Evolutionary conservation across 176 grass and related monocot species (phyloP), one percentile per base, ranked within the genome.

Genomic region (Juncus effusus): DNA sequence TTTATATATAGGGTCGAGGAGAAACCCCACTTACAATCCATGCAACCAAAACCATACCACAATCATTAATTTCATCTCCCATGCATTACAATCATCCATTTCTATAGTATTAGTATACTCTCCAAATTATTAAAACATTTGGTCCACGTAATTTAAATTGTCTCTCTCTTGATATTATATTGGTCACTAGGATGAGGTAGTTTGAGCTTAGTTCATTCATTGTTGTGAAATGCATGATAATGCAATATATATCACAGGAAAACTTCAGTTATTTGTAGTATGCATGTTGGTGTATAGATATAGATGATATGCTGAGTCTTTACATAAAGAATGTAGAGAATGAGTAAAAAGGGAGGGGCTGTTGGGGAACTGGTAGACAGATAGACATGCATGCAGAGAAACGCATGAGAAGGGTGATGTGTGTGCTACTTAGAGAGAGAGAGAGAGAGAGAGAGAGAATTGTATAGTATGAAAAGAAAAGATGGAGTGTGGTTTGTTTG

Each of bases 401-500:
- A 81, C 75, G 75, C 52, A 63, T 62, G 79, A 77, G 71, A 55
- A 54, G 49, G 76, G 62, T 38, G 70, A 77, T 59, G 84, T 70
- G 69, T 76, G 78, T 44, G 3, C 83, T 83, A 79, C 75, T 73
- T 70, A 51, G 56, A 80, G 42, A 38, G 54, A 82, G 74, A 74
- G 75, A 39, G 73, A 79, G 59, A 74, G 62, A 69, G 13, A 50
- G 66, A 59, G 15, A 74, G 40, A 63, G 72, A 75, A 54, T 62
- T 7, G 49, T 51, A 49, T 64, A 56, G 62, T 66, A 51, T 66
- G 74, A 77, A 60, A 61, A 38, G 64, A 65, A 67, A 51, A 77
- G 64, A 60, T 59, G 61, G 74, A 69, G 63, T 80, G 82, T 88
- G 80, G 81, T 72, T 97, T 92, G 93, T 97, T 97, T 97, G 93